A percentile compares a stretch with the other conserved stretches of the same genome.
phyloP scores from a whole-genome alignment of 139 green algal species.

The Pseudopediastrum boryanum region DNA sequence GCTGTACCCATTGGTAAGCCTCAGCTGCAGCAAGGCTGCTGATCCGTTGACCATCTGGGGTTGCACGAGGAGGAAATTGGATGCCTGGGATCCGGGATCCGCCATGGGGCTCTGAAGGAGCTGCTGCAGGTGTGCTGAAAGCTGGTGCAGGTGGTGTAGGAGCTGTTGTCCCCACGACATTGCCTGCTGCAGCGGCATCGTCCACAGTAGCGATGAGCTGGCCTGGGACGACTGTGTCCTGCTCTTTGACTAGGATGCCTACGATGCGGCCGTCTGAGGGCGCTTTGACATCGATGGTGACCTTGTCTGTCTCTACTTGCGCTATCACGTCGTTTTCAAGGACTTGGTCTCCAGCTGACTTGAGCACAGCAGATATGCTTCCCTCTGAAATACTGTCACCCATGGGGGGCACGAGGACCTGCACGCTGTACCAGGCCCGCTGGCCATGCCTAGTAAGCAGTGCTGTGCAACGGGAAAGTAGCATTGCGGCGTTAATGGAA shows the following conservation, averaged over 20 bases:
- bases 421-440: slow-evolving; percentile 17
- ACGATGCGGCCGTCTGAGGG: slow-evolving; percentile 42
- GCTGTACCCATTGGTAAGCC: slow-evolving; percentile 11
- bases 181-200: slow-evolving; percentile 5
- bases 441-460: no score
- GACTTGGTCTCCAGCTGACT: slow-evolving; percentile 78
- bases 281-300: slow-evolving; percentile 59
- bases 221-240: slow-evolving; percentile 48
- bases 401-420: slow-evolving; percentile 78
- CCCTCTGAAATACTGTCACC: slow-evolving; percentile 95
- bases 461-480: no score
- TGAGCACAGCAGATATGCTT: slow-evolving; percentile 18
- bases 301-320: slow-evolving; percentile 98
- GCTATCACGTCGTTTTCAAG: slow-evolving; percentile 94
- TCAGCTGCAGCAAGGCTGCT: slow-evolving; percentile 43
- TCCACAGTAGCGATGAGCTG: slow-evolving; percentile 44
- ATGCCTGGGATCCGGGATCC: slow-evolving; percentile 4
- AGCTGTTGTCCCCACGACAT: not conserved
- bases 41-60: slow-evolving; percentile 42
- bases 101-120: not conserved
- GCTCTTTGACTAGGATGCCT: slow-evolving; percentile 41
- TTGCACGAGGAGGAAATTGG: slow-evolving; percentile 42
- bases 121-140: not conserved
- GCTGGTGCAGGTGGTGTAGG: not conserved
- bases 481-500: no score